Conservation (phyloP, 2,329 filamentous ascomycete genomes). For the Neoarthrinium moseri region DNA sequence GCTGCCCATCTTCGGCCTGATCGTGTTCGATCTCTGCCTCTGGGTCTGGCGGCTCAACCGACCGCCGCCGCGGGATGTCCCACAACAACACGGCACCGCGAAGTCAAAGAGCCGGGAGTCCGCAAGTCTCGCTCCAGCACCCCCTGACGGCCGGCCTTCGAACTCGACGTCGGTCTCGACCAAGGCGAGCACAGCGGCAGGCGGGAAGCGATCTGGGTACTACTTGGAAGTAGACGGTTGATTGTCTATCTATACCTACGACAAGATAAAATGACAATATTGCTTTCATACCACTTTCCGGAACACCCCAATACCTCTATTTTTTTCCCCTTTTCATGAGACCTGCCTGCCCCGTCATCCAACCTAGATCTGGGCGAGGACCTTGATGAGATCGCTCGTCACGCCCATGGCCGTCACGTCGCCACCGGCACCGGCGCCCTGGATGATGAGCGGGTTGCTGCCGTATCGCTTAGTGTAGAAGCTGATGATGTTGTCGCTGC, state of each 20-base stretch:
- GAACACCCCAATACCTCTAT: constrained; percentile 4
- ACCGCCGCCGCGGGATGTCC: constrained; percentile 14
- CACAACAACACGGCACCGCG: neutral
- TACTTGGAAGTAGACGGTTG: too few species aligned
- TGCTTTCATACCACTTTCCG: too few species aligned
- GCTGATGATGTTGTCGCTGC: constrained; percentile 98
- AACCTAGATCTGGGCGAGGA: constrained; percentile 66
- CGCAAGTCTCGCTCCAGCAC: too few species aligned
- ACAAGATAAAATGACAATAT: too few species aligned
- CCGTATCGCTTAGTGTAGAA: constrained; percentile 98
- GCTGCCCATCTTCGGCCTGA: constrained; percentile 44
- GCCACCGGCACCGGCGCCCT: constrained; percentile 90
- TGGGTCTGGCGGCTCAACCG: constrained; percentile 49
- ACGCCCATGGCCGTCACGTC: constrained; percentile 98
- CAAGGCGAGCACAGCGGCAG: neutral
- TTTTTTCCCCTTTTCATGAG: constrained; percentile 21
- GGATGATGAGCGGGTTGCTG: constrained; percentile 85
- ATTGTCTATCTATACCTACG: too few species aligned
- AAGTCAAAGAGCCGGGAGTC: too few species aligned
- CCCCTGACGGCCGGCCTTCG: too few species aligned
- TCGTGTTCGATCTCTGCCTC: constrained; percentile 50
- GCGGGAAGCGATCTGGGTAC: neutral
- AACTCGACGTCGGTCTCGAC: neutral
- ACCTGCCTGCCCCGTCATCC: neutral
- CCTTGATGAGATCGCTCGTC: constrained; percentile 88